Evolutionary conservation across 805 yeast species (phyloP).

Genomic region (Yamadazyma laniorum): DNA sequence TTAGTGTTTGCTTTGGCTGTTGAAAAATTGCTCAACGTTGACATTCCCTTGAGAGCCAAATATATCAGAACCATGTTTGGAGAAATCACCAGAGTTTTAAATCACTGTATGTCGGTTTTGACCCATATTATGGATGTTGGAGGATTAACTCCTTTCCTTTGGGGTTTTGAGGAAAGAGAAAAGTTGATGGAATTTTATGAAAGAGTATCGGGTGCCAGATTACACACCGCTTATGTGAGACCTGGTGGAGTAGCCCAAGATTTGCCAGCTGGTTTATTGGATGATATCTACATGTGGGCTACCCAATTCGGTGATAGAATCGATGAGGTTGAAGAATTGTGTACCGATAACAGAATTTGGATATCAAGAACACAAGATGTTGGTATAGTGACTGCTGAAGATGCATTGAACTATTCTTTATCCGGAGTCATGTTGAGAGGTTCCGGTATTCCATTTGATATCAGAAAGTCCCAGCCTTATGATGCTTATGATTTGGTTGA

Average conservation of each 20-base stretch:
- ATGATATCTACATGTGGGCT: slow-evolving; percentile 94
- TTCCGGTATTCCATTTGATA: slow-evolving; percentile 83
- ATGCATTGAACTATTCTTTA: slow-evolving; percentile 75
- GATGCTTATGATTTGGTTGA: slow-evolving; percentile 87
- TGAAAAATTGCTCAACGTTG: slow-evolving; percentile 79
- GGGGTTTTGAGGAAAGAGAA: slow-evolving; percentile 95
- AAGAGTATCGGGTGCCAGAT: slow-evolving; percentile 86
- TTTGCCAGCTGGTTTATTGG: slow-evolving; percentile 79
- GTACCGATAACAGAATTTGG: slow-evolving; percentile 91
- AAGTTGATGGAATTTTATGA: slow-evolving; percentile 91
- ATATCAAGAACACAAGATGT: slow-evolving; percentile 79
- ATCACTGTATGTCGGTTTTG: slow-evolving; percentile 82
- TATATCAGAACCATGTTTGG: slow-evolving; percentile 84
- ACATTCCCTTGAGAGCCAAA: slow-evolving; percentile 81
- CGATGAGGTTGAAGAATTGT: slow-evolving; percentile 86
- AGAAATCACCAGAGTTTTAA: slow-evolving; percentile 78
- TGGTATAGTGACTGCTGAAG: slow-evolving; percentile 82
- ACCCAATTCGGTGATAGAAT: slow-evolving; percentile 92
- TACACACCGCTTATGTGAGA: slow-evolving; percentile 84
- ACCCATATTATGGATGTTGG: slow-evolving; percentile 95
- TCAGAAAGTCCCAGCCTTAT: slow-evolving; percentile 83
- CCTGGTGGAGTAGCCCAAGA: slow-evolving; percentile 94
- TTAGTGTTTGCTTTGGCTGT: slow-evolving; percentile 80
- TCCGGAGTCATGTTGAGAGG: slow-evolving; percentile 91
- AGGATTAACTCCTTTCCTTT: slow-evolving; percentile 86